phyloP scores from a whole-genome alignment of 129 eudicot species.

The Ambrosia trifida region DNA sequence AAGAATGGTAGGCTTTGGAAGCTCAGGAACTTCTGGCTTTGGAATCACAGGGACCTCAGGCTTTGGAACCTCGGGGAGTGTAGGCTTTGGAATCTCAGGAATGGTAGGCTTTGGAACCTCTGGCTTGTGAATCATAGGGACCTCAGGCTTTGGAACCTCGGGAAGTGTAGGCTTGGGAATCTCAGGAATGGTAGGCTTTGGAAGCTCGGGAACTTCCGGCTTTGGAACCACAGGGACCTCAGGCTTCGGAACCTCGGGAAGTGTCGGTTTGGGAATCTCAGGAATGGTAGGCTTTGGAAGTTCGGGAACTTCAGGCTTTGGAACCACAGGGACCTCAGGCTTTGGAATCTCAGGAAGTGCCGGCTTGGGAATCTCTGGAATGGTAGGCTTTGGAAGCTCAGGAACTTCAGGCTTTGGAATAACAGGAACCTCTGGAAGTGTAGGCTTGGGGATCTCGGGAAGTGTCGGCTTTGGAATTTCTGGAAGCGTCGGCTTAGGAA shows the following conservation, averaged over 20 bases:
- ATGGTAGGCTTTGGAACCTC: too few relatives aligned
- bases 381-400: not conserved
- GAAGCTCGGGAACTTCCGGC: not conserved
- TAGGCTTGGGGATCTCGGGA: conserved; percentile 15
- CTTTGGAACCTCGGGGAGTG: not conserved
- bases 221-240: not conserved
- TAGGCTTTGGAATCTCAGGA: too few relatives aligned
- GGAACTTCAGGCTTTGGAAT: not conserved
- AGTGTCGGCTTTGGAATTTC: conserved; percentile 1
- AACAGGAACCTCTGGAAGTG: not conserved
- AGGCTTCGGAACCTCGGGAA: conserved; percentile 16
- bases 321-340: not conserved
- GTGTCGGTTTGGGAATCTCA: conserved; percentile 14
- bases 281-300: too few relatives aligned
- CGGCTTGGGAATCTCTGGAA: conserved; percentile 4
- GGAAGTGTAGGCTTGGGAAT: too few relatives aligned
- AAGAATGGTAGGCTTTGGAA: not conserved
- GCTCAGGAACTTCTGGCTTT: not conserved
- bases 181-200: too few relatives aligned
- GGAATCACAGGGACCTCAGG: not conserved
- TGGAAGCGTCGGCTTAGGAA: not conserved
- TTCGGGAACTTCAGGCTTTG: too few relatives aligned
- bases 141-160: too few relatives aligned
- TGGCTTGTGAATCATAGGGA: too few relatives aligned
- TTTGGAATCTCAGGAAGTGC: conserved; percentile 20